Percentiles rank a stretch among this genome's conserved stretches.
Conservation (phyloP, 345 rosid genomes). For the Eutrema japonicum region DNA sequence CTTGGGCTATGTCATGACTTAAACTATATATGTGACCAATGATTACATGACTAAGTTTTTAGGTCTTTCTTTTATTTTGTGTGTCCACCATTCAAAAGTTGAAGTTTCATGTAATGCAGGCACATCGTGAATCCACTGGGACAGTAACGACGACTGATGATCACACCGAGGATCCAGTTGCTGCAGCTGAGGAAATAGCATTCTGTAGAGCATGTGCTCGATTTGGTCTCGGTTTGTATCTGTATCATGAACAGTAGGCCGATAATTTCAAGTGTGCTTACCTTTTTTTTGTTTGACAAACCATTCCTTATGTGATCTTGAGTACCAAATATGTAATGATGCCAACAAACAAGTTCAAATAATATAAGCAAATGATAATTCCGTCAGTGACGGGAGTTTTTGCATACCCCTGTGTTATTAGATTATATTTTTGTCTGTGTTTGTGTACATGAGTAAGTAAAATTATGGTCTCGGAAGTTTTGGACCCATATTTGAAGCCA, state of each 20-base stretch:
- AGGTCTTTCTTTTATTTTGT: too few relatives aligned
- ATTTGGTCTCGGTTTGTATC: slow-evolving; percentile 92
- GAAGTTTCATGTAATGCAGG: slow-evolving; percentile 51
- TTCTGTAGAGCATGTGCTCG: slow-evolving; percentile 96
- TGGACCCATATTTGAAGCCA: too few relatives aligned
- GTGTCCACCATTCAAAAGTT: not conserved
- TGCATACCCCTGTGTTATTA: slow-evolving; percentile 7
- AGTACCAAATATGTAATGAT: slow-evolving; percentile 19
- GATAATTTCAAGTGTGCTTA: slow-evolving; percentile 8
- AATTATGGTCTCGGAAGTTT: too few relatives aligned
- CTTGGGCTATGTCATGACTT: not conserved
- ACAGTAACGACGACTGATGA: slow-evolving; percentile 60
- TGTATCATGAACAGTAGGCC: slow-evolving; percentile 75
- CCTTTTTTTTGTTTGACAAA: not conserved
- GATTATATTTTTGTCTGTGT: not conserved
- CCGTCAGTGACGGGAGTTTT: not conserved
- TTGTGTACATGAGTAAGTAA: slow-evolving; percentile 24
- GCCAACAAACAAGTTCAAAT: slow-evolving; percentile 13
- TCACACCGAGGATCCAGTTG: slow-evolving; percentile 63
- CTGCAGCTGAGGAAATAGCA: slow-evolving; percentile 95
- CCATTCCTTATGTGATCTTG: slow-evolving; percentile 8
- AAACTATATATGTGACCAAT: not conserved
- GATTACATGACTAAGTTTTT: not conserved
- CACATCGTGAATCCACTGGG: slow-evolving; percentile 92
- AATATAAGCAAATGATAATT: slow-evolving; percentile 7